Percentiles rank a stretch among this genome's conserved stretches.
phyloP scores from a whole-genome alignment of 163 green algal genomes.

The Scenedesmus sp. region DNA sequence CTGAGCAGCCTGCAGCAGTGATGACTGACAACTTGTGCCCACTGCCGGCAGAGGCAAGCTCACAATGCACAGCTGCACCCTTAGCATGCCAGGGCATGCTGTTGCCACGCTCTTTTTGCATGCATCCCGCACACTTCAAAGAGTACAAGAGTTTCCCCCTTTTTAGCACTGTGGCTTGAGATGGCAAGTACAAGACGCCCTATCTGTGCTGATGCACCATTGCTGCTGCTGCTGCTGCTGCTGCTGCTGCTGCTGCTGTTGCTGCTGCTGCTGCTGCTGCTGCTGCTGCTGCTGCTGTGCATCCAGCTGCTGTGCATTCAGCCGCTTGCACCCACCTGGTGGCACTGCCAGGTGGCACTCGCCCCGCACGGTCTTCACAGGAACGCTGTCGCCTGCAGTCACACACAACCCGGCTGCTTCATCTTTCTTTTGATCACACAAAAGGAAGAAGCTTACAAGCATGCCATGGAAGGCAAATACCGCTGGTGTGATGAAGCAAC shows the following conservation, averaged over 20 bases:
- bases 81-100: too few species aligned
- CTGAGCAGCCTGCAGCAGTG: too few species aligned
- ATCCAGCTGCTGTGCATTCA: background rate
- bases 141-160: too few species aligned
- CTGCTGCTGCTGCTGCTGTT: background rate
- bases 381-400: background rate
- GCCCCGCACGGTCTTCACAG: slow-evolving; percentile 34
- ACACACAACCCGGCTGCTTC: background rate
- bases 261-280: background rate
- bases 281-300: background rate
- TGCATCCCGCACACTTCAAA: too few species aligned
- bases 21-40: too few species aligned
- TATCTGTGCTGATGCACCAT: background rate
- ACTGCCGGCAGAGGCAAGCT: background rate
- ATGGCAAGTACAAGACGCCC: too few species aligned
- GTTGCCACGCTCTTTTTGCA: too few species aligned
- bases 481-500: background rate
- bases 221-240: background rate
- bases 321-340: background rate
- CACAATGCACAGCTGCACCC: background rate
- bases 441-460: background rate
- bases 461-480: background rate
- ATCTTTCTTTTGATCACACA: background rate
- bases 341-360: background rate
- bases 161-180: too few species aligned